phyloP scores from a whole-genome alignment of 768 basidiomycete species.

The Lentinula sp. region DNA sequence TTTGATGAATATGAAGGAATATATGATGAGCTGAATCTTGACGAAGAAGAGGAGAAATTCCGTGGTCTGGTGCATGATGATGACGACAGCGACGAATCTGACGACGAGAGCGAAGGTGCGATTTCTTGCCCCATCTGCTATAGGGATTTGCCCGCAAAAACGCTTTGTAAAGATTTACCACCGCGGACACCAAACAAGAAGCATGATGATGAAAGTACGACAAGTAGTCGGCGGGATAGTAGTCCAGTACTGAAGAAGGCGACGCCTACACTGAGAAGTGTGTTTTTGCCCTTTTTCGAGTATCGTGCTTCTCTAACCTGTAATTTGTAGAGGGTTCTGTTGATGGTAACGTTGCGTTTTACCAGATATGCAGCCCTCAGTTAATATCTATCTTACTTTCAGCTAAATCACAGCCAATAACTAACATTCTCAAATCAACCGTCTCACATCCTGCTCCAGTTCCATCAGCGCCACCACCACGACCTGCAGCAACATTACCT shows the following conservation, averaged over 20 bases:
- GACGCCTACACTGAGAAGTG: slow-evolving; percentile 55
- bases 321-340: slow-evolving; percentile 56
- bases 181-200: slow-evolving; percentile 67
- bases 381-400: slow-evolving; percentile 14
- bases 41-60: slow-evolving; percentile 95
- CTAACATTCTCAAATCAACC: slow-evolving; percentile 69
- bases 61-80: slow-evolving; percentile 67
- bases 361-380: not conserved
- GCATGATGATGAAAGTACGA: slow-evolving; percentile 71
- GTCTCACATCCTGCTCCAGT: slow-evolving; percentile 40
- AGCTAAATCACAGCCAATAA: slow-evolving; percentile 74
- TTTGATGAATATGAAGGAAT: slow-evolving; percentile 97
- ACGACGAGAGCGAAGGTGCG: slow-evolving; percentile 69
- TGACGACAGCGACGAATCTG: slow-evolving; percentile 72
- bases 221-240: slow-evolving; percentile 70
- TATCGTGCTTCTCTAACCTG: slow-evolving; percentile 12
- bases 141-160: not conserved
- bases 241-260: slow-evolving; percentile 82
- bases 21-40: slow-evolving; percentile 95
- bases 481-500: slow-evolving; percentile 37
- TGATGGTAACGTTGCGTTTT: slow-evolving; percentile 42
- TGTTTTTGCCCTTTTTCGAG: slow-evolving; percentile 22
- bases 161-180: slow-evolving; percentile 42
- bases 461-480: slow-evolving; percentile 25
- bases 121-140: not conserved